Percentiles rank a stretch among this genome's conserved stretches.
phyloP scores from a whole-genome alignment of 2,329 filamentous ascomycete genomes.

The Penicillium hordei region DNA sequence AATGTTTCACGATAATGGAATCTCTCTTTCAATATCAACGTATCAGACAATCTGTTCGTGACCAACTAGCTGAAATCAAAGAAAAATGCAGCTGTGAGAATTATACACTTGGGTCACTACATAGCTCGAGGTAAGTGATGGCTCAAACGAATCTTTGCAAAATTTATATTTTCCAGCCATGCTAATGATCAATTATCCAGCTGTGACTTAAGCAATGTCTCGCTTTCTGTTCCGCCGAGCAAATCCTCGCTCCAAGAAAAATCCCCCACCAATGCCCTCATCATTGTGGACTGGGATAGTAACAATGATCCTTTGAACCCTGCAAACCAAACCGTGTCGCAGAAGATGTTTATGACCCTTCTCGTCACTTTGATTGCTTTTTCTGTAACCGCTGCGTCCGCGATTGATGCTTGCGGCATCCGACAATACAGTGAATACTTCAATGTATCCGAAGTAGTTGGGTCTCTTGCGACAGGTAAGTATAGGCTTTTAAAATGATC shows the following conservation, averaged over 20 bases:
- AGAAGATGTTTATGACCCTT: slow-evolving; percentile 41
- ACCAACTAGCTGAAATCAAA: not conserved
- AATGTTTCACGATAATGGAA: not conserved
- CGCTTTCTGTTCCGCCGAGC: not conserved
- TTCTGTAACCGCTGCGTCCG: slow-evolving; percentile 52
- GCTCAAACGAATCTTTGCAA: too few relatives aligned
- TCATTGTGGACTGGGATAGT: slow-evolving; percentile 40
- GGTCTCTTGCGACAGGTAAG: slow-evolving; percentile 49
- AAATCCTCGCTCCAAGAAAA: not conserved
- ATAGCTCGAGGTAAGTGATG: not conserved
- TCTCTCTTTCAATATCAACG: not conserved
- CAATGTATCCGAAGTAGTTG: slow-evolving; percentile 51
- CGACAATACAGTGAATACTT: slow-evolving; percentile 48
- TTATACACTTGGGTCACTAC: not conserved
- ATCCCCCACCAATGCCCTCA: not conserved
- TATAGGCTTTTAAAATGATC: not conserved
- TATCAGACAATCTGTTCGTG: not conserved
- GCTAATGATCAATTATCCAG: not conserved
- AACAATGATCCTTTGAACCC: slow-evolving; percentile 41
- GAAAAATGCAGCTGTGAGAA: not conserved
- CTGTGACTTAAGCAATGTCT: not conserved
- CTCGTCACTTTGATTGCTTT: slow-evolving; percentile 52
- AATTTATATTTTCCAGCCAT: not conserved
- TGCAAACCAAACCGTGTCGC: slow-evolving; percentile 34
- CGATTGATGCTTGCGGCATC: slow-evolving; percentile 53